Percentiles rank a stretch among this genome's conserved stretches.
Evolutionary conservation across 306 rosid species (phyloP).

Genomic region (Rosa multiflora): DNA sequence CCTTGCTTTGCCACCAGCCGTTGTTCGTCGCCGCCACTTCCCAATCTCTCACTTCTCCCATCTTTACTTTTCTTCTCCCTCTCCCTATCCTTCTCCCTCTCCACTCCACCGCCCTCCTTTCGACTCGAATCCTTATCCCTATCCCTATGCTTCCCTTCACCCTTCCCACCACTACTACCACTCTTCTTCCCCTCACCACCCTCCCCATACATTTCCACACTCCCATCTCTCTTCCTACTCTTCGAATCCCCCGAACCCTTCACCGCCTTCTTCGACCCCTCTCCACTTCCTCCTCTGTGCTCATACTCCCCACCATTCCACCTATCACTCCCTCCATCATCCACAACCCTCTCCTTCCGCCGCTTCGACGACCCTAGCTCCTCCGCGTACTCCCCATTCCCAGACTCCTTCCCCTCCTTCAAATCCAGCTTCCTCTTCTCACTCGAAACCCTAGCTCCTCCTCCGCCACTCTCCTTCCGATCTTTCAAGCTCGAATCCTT

Average conservation of each 20-base stretch:
- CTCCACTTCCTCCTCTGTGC: conserved; percentile 36
- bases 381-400: conserved; percentile 62
- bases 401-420: conserved; percentile 65
- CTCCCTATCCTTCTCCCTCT: conserved; percentile 53
- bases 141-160: conserved; percentile 78
- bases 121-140: conserved; percentile 68
- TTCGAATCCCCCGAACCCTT: conserved; percentile 63
- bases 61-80: conserved; percentile 60
- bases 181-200: conserved; percentile 73
- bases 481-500: conserved; percentile 69
- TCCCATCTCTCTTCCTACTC: conserved; percentile 73
- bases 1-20: conserved; percentile 53
- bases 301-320: conserved; percentile 79
- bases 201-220: conserved; percentile 62
- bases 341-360: conserved; percentile 63
- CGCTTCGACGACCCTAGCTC: conserved; percentile 79
- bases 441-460: conserved; percentile 49
- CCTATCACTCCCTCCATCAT: conserved; percentile 70
- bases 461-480: conserved; percentile 79
- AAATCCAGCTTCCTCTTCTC: conserved; percentile 87
- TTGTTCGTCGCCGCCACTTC: conserved; percentile 53
- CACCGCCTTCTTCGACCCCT: conserved; percentile 62
- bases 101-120: conserved; percentile 61
- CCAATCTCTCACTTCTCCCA: conserved; percentile 59
- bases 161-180: conserved; percentile 41